phyloP scores from a whole-genome alignment of 2,329 filamentous ascomycete species.

The Trichophyton mentagrophytes region DNA sequence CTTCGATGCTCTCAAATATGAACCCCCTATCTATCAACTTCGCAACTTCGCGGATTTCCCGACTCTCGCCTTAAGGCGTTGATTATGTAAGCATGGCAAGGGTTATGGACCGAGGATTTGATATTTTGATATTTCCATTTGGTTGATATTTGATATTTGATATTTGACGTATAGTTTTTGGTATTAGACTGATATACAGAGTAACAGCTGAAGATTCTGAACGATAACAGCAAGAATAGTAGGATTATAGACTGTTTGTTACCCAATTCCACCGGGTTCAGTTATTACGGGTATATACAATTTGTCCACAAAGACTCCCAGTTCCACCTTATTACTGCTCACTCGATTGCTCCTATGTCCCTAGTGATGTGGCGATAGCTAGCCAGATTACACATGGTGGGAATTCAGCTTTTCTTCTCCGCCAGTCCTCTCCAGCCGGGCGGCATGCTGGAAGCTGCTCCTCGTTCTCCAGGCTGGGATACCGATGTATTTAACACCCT shows the following conservation, averaged over 20 bases:
- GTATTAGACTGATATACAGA: too few species aligned
- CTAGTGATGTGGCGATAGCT: neutral
- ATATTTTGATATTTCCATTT: too few species aligned
- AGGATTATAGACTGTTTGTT: neutral
- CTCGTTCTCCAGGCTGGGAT: slow-evolving; percentile 28
- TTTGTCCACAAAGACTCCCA: neutral
- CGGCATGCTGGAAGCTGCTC: slow-evolving; percentile 20
- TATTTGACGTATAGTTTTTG: too few species aligned
- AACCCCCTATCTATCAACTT: too few species aligned
- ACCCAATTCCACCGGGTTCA: neutral
- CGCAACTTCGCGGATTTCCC: too few species aligned
- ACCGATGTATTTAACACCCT: slow-evolving; percentile 26
- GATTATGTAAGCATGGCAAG: too few species aligned
- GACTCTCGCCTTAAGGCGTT: too few species aligned
- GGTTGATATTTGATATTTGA: too few species aligned
- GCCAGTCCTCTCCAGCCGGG: slow-evolving; percentile 20
- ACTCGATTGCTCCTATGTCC: neutral
- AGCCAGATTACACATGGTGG: neutral
- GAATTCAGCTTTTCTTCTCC: slow-evolving; percentile 13
- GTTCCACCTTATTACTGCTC: neutral
- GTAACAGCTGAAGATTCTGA: too few species aligned
- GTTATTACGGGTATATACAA: neutral
- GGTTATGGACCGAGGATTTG: too few species aligned
- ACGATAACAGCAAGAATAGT: too few species aligned
- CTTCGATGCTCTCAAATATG: too few species aligned